Conservation (phyloP, 2,329 filamentous ascomycete species). For the Neurospora sp. region DNA sequence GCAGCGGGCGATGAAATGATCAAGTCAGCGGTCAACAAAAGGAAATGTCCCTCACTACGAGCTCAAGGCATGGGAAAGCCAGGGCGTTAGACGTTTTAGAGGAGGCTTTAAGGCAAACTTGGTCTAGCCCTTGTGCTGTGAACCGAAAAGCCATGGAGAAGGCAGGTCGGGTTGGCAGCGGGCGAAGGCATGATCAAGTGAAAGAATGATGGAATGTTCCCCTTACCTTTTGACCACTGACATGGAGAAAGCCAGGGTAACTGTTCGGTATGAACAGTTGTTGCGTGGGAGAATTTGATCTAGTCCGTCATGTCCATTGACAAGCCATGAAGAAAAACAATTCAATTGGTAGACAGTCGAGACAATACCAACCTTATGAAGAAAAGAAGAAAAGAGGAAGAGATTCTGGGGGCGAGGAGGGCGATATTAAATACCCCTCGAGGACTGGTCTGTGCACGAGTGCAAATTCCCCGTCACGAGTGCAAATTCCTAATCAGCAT, state of each 20-base stretch:
- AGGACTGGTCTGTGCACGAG: not conserved
- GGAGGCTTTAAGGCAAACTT: not conserved
- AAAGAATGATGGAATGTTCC: not conserved
- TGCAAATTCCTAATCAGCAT: not conserved
- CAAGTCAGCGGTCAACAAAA: not conserved
- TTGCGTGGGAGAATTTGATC: not conserved
- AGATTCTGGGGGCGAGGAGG: not conserved
- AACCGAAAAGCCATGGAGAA: not conserved
- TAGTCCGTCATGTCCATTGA: not conserved
- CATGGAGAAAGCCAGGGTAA: not conserved
- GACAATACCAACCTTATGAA: not conserved
- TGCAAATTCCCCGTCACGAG: not conserved
- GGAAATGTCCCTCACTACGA: not conserved
- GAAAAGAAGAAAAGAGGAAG: not conserved
- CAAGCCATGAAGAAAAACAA: not conserved
- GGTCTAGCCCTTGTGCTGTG: not conserved
- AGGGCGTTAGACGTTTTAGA: not conserved
- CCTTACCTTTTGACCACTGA: not conserved
- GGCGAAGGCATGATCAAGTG: not conserved
- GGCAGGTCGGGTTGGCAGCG: not conserved
- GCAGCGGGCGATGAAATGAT: not conserved
- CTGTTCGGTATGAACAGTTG: not conserved
- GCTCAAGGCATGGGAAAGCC: not conserved
- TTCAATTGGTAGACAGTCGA: not conserved
- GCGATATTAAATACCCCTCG: not conserved